Base-by-base conservation (phyloP, 2,329 filamentous ascomycete species). In the Neonectria magnoliae region DNA sequence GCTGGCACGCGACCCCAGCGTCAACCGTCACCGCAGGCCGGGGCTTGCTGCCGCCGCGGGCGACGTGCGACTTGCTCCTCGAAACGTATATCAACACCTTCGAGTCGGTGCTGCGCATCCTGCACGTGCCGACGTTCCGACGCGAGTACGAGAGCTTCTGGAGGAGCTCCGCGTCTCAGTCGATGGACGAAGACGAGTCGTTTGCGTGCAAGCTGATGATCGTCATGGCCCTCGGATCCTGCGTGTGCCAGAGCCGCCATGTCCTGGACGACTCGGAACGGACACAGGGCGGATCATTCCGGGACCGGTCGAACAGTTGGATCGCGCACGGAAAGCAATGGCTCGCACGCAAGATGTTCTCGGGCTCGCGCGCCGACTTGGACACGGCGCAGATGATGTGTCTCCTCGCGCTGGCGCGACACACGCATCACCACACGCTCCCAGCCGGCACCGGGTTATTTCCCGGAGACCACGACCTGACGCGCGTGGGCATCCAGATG, bases 71-170 rank as follows among this genome's bases (percentile, higher is more conserved):
- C 57, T 70, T 77, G 42, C 77, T 87, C 5, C 73, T 87, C 47
- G 76, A 80, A 5, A 70, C 76, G 22, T 87, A 87, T 75, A 73
- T 88, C 41, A 78, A 85, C 57, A 82, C 83, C 2, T 79, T 85
- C 38, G 85, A 87, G 68, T 81, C 82, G 2, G 82, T 86, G 18
- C 84, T 84, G 68, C 80, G 86, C 13, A 79, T 88, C 27, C 48
- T 89, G 18, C 82, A 89, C 73, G 72, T 85, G 6, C 85, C 86
- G 0, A 81, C 80, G 0, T 88, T 89, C 64, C 76, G 78, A 57
- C 77, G 77, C 16, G 81, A 85, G 22, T 88, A 87, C 66, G 76
- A 77, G 1, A 68, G 66, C 9, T 82, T 81, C 69, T 83, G 81
- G 81, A 67, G 36, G n/a, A 58, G 45, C 31, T 31, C 47, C 13